phyloP scores from a whole-genome alignment of 805 yeast species.

The Candida nitratophila region DNA sequence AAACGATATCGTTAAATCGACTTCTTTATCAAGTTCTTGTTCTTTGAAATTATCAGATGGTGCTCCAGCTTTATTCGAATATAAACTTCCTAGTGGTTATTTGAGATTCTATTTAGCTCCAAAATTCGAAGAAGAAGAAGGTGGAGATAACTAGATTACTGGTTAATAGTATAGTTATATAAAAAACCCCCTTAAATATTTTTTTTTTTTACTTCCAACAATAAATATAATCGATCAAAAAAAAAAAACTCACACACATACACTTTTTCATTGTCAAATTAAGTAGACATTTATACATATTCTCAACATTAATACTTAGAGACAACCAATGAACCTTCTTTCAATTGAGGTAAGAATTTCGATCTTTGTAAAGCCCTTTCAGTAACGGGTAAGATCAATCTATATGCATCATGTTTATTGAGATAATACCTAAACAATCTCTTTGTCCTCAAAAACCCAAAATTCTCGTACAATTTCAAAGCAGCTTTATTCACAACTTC shows the following conservation, averaged over 20 bases:
- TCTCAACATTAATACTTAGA: slow-evolving; percentile 14
- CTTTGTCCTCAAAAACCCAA: slow-evolving; percentile 30
- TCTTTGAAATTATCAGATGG: slow-evolving; percentile 83
- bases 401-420: slow-evolving; percentile 88
- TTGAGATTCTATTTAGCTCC: slow-evolving; percentile 96
- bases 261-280: too few species aligned
- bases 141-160: slow-evolving; percentile 5
- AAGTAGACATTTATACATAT: too few species aligned
- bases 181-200: too few species aligned
- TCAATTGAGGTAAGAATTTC: background rate
- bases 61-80: slow-evolving; percentile 92
- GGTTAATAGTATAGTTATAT: too few species aligned
- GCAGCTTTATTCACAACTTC: slow-evolving; percentile 63
- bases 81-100: slow-evolving; percentile 84
- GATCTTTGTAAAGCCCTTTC: slow-evolving; percentile 44
- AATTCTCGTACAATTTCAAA: slow-evolving; percentile 28
- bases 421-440: slow-evolving; percentile 81
- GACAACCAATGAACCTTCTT: slow-evolving; percentile 12
- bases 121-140: slow-evolving; percentile 89
- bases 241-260: too few species aligned
- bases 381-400: slow-evolving; percentile 76
- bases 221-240: too few species aligned
- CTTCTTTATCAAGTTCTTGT: slow-evolving; percentile 67
- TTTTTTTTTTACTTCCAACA: too few species aligned
- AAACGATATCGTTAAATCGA: slow-evolving; percentile 86